These are phyloP conservation scores for Colletotrichum shisoi DNA, from an alignment of 2,329 filamentous ascomycete species.

Conservation along the genomic window DNA sequence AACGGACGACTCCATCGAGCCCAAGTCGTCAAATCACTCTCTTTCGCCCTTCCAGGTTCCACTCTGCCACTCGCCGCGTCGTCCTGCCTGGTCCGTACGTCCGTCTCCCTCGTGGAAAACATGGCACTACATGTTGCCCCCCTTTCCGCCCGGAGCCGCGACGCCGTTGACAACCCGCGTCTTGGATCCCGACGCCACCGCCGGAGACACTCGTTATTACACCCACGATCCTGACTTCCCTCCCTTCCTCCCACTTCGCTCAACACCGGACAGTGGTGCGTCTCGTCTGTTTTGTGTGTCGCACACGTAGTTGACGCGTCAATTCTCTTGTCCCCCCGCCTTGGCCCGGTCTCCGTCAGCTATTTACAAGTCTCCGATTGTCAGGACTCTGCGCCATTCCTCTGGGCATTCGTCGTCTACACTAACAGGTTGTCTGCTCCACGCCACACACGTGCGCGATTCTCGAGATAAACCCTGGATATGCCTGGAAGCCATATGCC, in stretches of 20 bases:
- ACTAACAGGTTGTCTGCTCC: not conserved
- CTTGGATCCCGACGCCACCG: not conserved
- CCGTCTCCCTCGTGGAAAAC: too few relatives aligned
- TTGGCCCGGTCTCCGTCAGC: slow-evolving; percentile 19
- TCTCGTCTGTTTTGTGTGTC: slow-evolving; percentile 14
- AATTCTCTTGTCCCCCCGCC: not conserved
- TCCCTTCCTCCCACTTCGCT: not conserved
- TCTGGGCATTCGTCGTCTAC: slow-evolving; percentile 24
- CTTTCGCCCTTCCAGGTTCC: not conserved
- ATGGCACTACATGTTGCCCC: not conserved
- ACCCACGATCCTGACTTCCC: not conserved
- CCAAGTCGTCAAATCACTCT: not conserved
- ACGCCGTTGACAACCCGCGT: not conserved
- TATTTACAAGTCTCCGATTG: slow-evolving; percentile 8
- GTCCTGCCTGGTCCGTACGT: not conserved
- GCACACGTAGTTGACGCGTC: slow-evolving; percentile 6
- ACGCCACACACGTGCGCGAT: not conserved
- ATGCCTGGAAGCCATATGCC: not conserved
- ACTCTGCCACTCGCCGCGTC: not conserved
- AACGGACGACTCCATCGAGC: not conserved
- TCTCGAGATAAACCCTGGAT: not conserved
- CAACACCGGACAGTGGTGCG: not conserved
- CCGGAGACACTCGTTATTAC: not conserved
- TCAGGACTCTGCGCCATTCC: slow-evolving; percentile 25
- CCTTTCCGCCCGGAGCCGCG: not conserved